Evolutionary conservation across 1,284 basidiomycete genomes (phyloP), one percentile per base, ranked within the genome.

Genomic region (Xerocomus amazonicus): DNA sequence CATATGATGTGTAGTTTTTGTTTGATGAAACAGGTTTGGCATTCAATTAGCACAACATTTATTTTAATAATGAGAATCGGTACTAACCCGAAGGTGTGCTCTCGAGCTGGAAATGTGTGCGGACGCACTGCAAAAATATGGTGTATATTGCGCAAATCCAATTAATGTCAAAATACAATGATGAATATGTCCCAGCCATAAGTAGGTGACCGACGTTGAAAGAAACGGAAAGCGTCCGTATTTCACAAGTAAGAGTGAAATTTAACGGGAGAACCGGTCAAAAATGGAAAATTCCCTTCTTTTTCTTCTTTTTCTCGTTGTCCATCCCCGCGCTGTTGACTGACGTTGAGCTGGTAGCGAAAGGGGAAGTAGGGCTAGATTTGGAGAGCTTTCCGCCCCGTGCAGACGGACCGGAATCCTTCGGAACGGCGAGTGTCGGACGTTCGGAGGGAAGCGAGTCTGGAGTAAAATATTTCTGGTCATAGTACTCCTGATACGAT

Each of bases 291-390:
- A 92, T 74, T 16, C 84, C 79, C 61, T 80, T 81, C 74, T 87
- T 89, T 76, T 88, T 90, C 72, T 87, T 87, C 73, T 85, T 84
- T 66, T 87, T 79, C 56, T 83, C 79, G 51, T 77, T 70, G 42
- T 66, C 60, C 60, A 59, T 68, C 44, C 63, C 65, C 35, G 73
- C 73, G 26, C 73, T 70, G 27, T 70, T 72, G 42, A 70, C 62
- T 8, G 81, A 80, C 35, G 67, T 67, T 6, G 73, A 68, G 40
- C 79, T 79, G 13, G 74, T 70, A 19, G 78, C 66, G 54, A 72
- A 79, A 19, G 83, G 80, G 1, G 70, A 66, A 17, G 62, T 65
- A 2, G 69, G 63, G 39, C 66, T 65, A 14, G 66, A 50, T 43
- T 61, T 59, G 16, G 73, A 66, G 36, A 74, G 70, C 35, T 71